These are phyloP conservation scores for Ciborinia camelliae DNA, from an alignment of 2,329 filamentous ascomycete genomes.

Conservation along the genomic window DNA sequence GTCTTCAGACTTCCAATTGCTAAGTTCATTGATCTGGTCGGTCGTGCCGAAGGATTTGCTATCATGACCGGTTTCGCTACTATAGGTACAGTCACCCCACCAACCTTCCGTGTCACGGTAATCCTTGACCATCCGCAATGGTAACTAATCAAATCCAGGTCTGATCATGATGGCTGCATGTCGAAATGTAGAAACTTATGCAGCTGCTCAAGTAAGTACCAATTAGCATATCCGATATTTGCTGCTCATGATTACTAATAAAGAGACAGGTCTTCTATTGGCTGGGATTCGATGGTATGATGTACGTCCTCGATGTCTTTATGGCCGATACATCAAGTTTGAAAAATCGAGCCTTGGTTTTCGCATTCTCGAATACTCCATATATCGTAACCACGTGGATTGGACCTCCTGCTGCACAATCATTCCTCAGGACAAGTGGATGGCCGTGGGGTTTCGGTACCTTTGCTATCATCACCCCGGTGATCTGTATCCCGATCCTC, in stretches of 20 bases:
- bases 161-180: conserved; percentile 66
- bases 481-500: conserved; percentile 60
- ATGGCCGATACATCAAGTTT: conserved; percentile 65
- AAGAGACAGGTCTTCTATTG: conserved; percentile 32
- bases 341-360: conserved; percentile 52
- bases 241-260: neutral
- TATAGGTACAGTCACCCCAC: conserved; percentile 34
- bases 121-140: neutral
- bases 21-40: conserved; percentile 66
- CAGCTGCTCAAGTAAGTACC: conserved; percentile 58
- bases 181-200: conserved; percentile 57
- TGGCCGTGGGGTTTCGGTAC: conserved; percentile 68
- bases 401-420: conserved; percentile 54
- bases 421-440: conserved; percentile 51
- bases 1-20: conserved; percentile 45
- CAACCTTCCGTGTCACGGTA: neutral
- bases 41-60: conserved; percentile 60
- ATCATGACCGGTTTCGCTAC: conserved; percentile 52
- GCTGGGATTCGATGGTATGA: conserved; percentile 41
- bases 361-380: conserved; percentile 60
- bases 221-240: conserved; percentile 50
- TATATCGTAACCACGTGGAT: conserved; percentile 65
- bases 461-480: conserved; percentile 62
- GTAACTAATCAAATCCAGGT: conserved; percentile 39
- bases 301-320: conserved; percentile 61